A percentile compares a stretch with the other conserved stretches of the same genome.
Evolutionary conservation across 2,329 filamentous ascomycete species (phyloP).

Genomic region (Thermomyces lanuginosus): DNA sequence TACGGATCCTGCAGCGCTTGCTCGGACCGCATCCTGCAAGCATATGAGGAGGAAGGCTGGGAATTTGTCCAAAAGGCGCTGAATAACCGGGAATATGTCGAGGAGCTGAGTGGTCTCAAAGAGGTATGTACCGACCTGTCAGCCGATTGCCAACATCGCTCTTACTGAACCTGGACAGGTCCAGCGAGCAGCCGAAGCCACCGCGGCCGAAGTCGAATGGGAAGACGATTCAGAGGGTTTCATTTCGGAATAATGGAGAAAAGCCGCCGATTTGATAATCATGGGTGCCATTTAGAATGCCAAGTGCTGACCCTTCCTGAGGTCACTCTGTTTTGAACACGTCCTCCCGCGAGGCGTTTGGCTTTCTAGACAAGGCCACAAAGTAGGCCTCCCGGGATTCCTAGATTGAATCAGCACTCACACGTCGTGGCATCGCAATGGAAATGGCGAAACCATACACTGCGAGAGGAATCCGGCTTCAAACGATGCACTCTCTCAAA

Average conservation of each 20-base stretch:
- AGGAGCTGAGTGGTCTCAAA: slow-evolving; percentile 44
- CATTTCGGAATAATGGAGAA: slow-evolving; percentile 17
- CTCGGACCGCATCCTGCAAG: slow-evolving; percentile 36
- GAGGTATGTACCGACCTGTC: slow-evolving; percentile 28
- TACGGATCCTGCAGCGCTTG: slow-evolving; percentile 50
- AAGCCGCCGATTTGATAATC: background rate
- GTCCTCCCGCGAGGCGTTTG: slow-evolving; percentile 29
- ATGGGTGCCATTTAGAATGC: background rate
- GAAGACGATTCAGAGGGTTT: slow-evolving; percentile 25
- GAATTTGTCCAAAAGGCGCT: slow-evolving; percentile 43
- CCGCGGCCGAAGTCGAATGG: slow-evolving; percentile 29
- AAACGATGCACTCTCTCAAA: slow-evolving; percentile 70
- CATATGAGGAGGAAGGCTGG: slow-evolving; percentile 42
- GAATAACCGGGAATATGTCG: slow-evolving; percentile 46
- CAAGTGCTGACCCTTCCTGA: background rate
- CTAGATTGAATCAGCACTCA: no score
- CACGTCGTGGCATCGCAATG: no score
- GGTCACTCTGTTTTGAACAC: slow-evolving; percentile 21
- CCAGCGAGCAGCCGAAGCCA: slow-evolving; percentile 30
- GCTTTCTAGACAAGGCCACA: slow-evolving; percentile 57
- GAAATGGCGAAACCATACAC: slow-evolving; percentile 37
- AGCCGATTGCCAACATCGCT: slow-evolving; percentile 1
- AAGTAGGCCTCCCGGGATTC: slow-evolving; percentile 79
- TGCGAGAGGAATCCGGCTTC: slow-evolving; percentile 82
- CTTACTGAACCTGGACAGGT: slow-evolving; percentile 21